These are phyloP conservation scores for Daldinia childiae DNA, from an alignment of 495 filamentous ascomycete genomes.

Conservation along the genomic window DNA sequence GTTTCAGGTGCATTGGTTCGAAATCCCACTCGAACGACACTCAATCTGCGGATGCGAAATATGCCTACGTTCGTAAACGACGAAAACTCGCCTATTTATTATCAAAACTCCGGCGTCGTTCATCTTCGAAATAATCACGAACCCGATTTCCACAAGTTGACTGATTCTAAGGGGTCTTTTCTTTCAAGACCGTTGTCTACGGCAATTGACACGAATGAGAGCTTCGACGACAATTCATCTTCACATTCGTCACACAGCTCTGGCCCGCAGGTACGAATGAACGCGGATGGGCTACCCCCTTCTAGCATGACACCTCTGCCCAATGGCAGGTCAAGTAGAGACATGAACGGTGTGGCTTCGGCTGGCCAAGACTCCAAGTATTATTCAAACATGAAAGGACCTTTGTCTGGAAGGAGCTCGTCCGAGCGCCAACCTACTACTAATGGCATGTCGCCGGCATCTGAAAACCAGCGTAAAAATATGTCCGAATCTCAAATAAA, in stretches of 20 bases:
- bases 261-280: conserved; percentile 46
- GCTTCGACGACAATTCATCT: conserved; percentile 50
- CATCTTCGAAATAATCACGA: conserved; percentile 49
- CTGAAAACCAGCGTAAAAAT: conserved; percentile 37
- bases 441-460: conserved; percentile 25
- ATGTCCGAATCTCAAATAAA: conserved; percentile 38
- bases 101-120: conserved; percentile 51
- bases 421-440: conserved; percentile 27
- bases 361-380: conserved; percentile 29
- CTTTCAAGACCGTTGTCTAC: conserved; percentile 37
- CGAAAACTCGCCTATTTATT: conserved; percentile 58
- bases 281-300: conserved; percentile 48
- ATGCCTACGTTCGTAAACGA: conserved; percentile 70
- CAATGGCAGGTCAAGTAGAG: conserved; percentile 49
- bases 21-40: conserved; percentile 17
- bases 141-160: conserved; percentile 45
- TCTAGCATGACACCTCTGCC: conserved; percentile 49
- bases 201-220: conserved; percentile 49
- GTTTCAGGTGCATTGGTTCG: conserved; percentile 34
- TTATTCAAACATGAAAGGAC: conserved; percentile 24
- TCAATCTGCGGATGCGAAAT: conserved; percentile 46
- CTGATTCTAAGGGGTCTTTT: conserved; percentile 39
- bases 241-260: conserved; percentile 51
- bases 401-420: conserved; percentile 30
- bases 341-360: conserved; percentile 30